These are phyloP conservation scores for Kuraishia capsulata DNA, from an alignment of 805 yeast species.

Conservation along the genomic window DNA sequence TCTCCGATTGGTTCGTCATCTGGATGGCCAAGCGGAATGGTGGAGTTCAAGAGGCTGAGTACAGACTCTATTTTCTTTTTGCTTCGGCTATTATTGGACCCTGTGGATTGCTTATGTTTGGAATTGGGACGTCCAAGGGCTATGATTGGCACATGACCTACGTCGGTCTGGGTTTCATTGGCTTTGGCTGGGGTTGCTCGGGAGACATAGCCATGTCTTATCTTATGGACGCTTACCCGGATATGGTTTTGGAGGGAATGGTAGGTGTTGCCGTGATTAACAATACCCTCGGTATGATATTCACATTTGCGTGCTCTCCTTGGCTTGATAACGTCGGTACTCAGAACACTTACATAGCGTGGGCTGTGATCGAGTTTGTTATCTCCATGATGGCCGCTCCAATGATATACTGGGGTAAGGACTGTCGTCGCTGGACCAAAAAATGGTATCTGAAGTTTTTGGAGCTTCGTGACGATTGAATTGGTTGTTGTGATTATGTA, in stretches of 20 bases:
- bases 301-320: slow-evolving; percentile 57
- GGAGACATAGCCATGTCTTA: slow-evolving; percentile 62
- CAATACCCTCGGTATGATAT: slow-evolving; percentile 53
- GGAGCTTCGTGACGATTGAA: slow-evolving; percentile 31
- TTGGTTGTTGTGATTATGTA: no score
- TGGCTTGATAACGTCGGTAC: slow-evolving; percentile 53
- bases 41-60: slow-evolving; percentile 59
- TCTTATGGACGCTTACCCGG: slow-evolving; percentile 60
- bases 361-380: slow-evolving; percentile 49
- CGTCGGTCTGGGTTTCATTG: slow-evolving; percentile 54
- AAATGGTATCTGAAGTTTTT: slow-evolving; percentile 38
- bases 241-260: slow-evolving; percentile 56
- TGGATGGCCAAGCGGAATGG: slow-evolving; percentile 52
- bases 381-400: slow-evolving; percentile 47
- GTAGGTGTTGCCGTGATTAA: slow-evolving; percentile 57
- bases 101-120: slow-evolving; percentile 54
- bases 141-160: slow-evolving; percentile 46
- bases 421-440: slow-evolving; percentile 46
- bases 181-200: slow-evolving; percentile 59
- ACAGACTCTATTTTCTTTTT: slow-evolving; percentile 46
- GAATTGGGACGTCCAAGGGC: slow-evolving; percentile 47
- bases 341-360: slow-evolving; percentile 48
- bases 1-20: slow-evolving; percentile 55
- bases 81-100: slow-evolving; percentile 53
- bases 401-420: slow-evolving; percentile 50